phyloP scores from a whole-genome alignment of 345 rosid genomes.

The Bruguiera sexangula region DNA sequence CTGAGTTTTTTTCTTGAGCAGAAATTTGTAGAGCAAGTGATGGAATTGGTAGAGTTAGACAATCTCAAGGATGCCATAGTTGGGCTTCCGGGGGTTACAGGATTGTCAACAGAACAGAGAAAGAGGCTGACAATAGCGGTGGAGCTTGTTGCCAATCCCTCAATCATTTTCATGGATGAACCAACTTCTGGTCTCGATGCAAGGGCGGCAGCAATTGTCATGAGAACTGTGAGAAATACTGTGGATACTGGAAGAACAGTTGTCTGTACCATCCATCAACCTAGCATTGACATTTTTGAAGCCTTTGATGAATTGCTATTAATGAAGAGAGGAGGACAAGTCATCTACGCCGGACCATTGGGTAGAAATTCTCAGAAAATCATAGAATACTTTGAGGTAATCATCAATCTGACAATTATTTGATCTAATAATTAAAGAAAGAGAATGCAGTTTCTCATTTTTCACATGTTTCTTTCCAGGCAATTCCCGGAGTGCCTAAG shows the following conservation, averaged over 20 bases:
- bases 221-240: slow-evolving; percentile 89
- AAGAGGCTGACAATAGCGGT: slow-evolving; percentile 82
- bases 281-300: slow-evolving; percentile 86
- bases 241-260: slow-evolving; percentile 89
- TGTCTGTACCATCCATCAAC: slow-evolving; percentile 86
- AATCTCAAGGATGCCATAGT: slow-evolving; percentile 60
- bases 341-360: slow-evolving; percentile 68
- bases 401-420: neutral
- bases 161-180: slow-evolving; percentile 91
- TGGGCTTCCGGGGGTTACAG: slow-evolving; percentile 69
- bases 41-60: slow-evolving; percentile 59
- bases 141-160: slow-evolving; percentile 79
- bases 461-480: slow-evolving; percentile 23
- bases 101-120: slow-evolving; percentile 80
- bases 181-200: slow-evolving; percentile 94
- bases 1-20: slow-evolving; percentile 12
- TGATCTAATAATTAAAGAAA: neutral
- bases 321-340: slow-evolving; percentile 91
- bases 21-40: slow-evolving; percentile 68
- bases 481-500: slow-evolving; percentile 53
- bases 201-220: slow-evolving; percentile 83
- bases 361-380: slow-evolving; percentile 61
- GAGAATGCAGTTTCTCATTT: slow-evolving; percentile 8
- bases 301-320: slow-evolving; percentile 76
- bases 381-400: slow-evolving; percentile 74